Evolutionary conservation across 169 alveolate species (phyloP).

Genomic region (Cryptosporidium ubiquitum): DNA sequence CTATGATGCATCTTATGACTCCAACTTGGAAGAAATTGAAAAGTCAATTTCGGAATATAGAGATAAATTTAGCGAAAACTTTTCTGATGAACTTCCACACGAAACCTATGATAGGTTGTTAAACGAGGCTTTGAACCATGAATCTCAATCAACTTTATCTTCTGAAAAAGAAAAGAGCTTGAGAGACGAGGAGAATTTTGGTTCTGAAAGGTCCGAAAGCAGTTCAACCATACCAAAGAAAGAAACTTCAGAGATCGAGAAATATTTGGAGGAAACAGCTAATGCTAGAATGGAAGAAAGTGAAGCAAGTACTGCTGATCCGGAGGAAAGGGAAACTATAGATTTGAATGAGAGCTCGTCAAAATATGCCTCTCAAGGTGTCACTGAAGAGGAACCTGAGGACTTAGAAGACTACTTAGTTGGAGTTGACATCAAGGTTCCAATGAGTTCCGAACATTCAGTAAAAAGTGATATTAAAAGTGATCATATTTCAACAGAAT

Average conservation of each 20-base stretch:
- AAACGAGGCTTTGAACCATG: constrained; percentile 3
- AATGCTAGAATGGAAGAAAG: neutral
- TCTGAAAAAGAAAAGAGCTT: neutral
- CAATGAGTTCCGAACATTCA: neutral
- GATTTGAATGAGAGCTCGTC: neutral
- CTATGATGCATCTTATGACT: constrained; percentile 40
- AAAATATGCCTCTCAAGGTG: neutral
- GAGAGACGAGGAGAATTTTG: neutral
- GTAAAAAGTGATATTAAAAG: neutral
- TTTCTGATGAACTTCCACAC: constrained; percentile 10
- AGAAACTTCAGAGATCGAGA: neutral
- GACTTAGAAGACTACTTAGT: neutral
- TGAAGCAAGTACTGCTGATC: neutral
- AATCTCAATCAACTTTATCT: neutral
- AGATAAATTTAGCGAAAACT: neutral
- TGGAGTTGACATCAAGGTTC: neutral
- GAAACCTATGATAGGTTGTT: constrained; percentile 37
- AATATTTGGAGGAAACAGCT: neutral
- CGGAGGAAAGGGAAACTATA: neutral
- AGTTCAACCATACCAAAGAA: neutral
- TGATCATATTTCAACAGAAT: neutral
- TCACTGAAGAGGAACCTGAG: neutral
- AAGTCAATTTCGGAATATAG: constrained; percentile 30
- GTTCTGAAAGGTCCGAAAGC: neutral
- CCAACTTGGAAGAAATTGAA: constrained; percentile 22